Conservation (phyloP, 108 stramenopile species). For the Heterococcus sp. region DNA sequence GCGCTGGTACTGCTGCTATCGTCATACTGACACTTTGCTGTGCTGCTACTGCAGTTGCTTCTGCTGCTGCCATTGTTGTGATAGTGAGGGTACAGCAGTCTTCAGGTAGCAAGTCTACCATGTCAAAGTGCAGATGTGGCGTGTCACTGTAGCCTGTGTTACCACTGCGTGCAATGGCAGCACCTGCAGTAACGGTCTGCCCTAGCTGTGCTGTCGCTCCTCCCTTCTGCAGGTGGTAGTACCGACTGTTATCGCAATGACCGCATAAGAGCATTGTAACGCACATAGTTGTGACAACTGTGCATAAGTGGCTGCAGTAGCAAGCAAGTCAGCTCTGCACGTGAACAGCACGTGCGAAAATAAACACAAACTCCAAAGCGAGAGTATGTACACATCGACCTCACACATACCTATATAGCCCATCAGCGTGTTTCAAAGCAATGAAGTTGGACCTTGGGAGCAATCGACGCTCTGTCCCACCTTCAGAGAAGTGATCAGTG, state of each 20-base stretch:
- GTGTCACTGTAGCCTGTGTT: conserved; percentile 46
- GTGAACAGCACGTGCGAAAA: too few species aligned
- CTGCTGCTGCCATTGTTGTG: background rate
- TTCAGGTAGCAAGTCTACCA: conserved; percentile 40
- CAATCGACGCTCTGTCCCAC: conserved; percentile 18
- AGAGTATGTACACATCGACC: background rate
- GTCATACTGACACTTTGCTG: background rate
- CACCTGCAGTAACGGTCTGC: conserved; percentile 27
- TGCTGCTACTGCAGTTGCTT: background rate
- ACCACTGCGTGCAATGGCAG: conserved; percentile 45
- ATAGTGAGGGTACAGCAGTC: background rate
- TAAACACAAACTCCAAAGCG: too few species aligned
- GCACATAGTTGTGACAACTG: background rate
- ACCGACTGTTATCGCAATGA: conserved; percentile 37
- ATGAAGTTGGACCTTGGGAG: conserved; percentile 51
- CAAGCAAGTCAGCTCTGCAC: background rate
- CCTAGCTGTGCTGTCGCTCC: conserved; percentile 30
- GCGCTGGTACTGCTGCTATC: background rate
- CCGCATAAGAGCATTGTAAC: background rate
- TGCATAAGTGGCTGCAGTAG: background rate
- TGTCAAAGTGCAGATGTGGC: conserved; percentile 55
- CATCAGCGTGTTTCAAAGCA: conserved; percentile 50
- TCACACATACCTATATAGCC: background rate
- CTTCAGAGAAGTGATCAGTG: conserved; percentile 36
- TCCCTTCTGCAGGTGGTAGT: conserved; percentile 42